Base-by-base conservation (phyloP, 2,329 filamentous ascomycete species). In the Sporothrix curviconia region DNA sequence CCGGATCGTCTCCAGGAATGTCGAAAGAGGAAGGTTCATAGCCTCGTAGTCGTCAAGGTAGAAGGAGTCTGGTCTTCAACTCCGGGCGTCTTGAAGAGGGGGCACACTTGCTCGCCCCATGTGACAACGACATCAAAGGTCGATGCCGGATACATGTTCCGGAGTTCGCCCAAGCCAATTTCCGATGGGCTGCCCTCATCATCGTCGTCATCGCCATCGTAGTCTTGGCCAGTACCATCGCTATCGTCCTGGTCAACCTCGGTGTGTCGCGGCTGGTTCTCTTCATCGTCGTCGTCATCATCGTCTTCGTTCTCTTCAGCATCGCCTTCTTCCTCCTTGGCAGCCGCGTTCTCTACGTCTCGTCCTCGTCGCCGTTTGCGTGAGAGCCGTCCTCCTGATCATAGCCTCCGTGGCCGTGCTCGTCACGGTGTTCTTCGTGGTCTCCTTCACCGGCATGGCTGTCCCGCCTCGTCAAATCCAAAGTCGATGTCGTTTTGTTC, bases 11-110 rank as follows among this genome's bases (percentile, higher is more conserved):
- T 69, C 66, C 51, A 81, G 64, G 11, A 81, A 68, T 7, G 70
- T 67, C 17, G 75, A 73, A 51, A 81, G 71, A 2, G 72, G 73
- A 11, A 71, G 69, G 39, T 78, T 72, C 17, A 80, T 63, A 3
- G 75, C 67, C 14, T 70, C 70, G 1, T 66, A 60, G 37, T 75
- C 71, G 7, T 75, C 70, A 39, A 81, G 77, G 60, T 80, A 81
- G 8, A 75, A 74, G 64, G 68, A 65, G 25, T 70, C 66, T 4
- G 69, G 68, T 71, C 68, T 72, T 76, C 61, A 63, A 65, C 14
- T 68, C 74, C 56, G 64, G 64, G 58, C 9, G 62, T 56, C 36
- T 68, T 69, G 58, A 71, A 68, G 7, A 72, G 64, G 9, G 66
- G 66, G 54, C 69, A 72, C n/a, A 62, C 64, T 9, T 64, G 64